Base-by-base conservation (phyloP, 805 yeast species). In the Teunomyces funiuensis region DNA sequence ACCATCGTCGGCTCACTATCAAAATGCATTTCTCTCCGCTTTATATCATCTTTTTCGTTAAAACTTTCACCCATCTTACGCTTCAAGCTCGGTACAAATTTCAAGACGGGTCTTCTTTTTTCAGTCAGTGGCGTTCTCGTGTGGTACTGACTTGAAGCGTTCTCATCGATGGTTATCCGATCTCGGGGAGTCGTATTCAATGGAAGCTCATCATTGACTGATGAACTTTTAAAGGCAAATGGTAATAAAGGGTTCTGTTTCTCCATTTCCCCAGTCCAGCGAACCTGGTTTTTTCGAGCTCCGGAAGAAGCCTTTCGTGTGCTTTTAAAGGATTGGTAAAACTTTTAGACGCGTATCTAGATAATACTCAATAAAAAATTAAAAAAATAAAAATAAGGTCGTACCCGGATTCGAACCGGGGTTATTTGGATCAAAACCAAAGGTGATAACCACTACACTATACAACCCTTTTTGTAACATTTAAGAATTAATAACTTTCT, bases 341-440 rank as follows among this genome's bases (percentile, higher is more conserved):
- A 16, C 7, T 4, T 6, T 6, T 5, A 31, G 14, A 30, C 19
- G 22, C 14, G 19, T 30, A n/a, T 19, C n/a, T n/a, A n/a, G n/a
- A n/a, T n/a, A n/a, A n/a, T n/a, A n/a, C n/a, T n/a, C n/a, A n/a
- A n/a, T n/a, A 25, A 25, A 25, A 10, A 6, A 25, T 25, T 25
- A 25, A 6, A 9, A 16, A 19, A 16, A 19, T 11, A 19, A 6
- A 20, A 19, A 10, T n/a, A 8, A 79, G 85, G 83, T 79, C 85
- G 77, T 77, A 77, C 85, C 85, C 85, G 85, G 85, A 78, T 78
- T 80, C 85, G 86, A 80, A 80, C 85, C 79, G 85, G 85, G 84
- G 85, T 80, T 78, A 80, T 71, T 65, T 77, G 85, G 85, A 80
- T 80, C 85, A 80, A 77, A 80, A 80, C 85, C 85, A 78, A 79